A percentile compares a stretch with the other conserved stretches of the same genome.
phyloP scores from a whole-genome alignment of 495 filamentous ascomycete genomes.

The Podospora appendiculata region DNA sequence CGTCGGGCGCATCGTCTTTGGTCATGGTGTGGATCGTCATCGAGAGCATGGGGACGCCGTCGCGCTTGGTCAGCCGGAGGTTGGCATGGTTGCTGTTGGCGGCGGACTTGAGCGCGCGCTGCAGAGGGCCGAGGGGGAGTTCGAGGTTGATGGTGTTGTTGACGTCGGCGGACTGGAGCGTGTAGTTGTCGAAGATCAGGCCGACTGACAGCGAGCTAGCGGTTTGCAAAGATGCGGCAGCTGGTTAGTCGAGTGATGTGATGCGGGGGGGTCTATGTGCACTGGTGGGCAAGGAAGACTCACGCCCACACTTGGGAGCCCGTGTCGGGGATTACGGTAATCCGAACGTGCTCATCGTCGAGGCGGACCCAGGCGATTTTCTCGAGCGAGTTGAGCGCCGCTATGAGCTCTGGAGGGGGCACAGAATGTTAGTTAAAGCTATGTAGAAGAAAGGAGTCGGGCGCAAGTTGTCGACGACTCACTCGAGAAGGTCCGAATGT shows the following conservation, averaged over 20 bases:
- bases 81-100: constrained; percentile 65
- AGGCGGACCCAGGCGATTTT: constrained; percentile 93
- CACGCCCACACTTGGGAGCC: constrained; percentile 98
- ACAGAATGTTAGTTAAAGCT: constrained; percentile 2
- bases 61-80: constrained; percentile 87
- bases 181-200: constrained; percentile 83
- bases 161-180: constrained; percentile 69
- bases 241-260: background rate
- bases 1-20: constrained; percentile 23
- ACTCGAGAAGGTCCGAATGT: constrained; percentile 83
- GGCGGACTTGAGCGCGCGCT: constrained; percentile 81
- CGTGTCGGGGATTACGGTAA: constrained; percentile 89
- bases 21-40: constrained; percentile 72
- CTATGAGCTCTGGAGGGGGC: constrained; percentile 58
- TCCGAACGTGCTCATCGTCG: constrained; percentile 75
- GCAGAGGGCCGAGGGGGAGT: constrained; percentile 71
- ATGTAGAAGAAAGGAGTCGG: too few relatives aligned
- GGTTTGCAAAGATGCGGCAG: too few relatives aligned
- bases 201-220: constrained; percentile 52
- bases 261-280: background rate
- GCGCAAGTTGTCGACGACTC: background rate
- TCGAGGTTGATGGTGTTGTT: constrained; percentile 92
- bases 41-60: constrained; percentile 71
- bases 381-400: constrained; percentile 77
- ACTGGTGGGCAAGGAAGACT: constrained; percentile 24